phyloP scores from a whole-genome alignment of 2,329 filamentous ascomycete genomes.

The Fusarium sp. region DNA sequence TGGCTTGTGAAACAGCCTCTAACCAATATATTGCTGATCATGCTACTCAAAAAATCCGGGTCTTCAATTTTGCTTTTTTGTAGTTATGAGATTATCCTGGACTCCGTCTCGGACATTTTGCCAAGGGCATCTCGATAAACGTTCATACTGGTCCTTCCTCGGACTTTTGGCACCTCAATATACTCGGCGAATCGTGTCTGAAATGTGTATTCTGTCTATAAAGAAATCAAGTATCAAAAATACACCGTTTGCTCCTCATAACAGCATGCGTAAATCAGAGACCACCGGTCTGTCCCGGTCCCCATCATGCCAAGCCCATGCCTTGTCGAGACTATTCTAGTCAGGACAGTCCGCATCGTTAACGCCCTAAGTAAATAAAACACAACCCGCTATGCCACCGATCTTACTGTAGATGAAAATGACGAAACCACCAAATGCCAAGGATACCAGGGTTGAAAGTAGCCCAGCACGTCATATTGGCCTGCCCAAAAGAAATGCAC shows the following conservation, averaged over 20 bases:
- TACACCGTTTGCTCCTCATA: conserved; percentile 35
- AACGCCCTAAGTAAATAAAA: conserved; percentile 40
- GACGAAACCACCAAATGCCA: conserved; percentile 21
- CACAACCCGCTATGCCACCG: conserved; percentile 44
- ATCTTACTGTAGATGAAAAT: conserved; percentile 30
- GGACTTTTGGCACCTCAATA: not conserved
- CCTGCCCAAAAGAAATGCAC: conserved; percentile 3
- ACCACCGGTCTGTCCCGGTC: conserved; percentile 21
- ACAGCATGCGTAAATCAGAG: conserved; percentile 31
- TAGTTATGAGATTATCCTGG: not conserved
- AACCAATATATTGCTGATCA: not conserved
- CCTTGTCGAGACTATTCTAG: conserved; percentile 17
- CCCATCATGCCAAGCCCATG: conserved; percentile 25
- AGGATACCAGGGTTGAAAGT: not conserved
- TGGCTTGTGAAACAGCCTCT: not conserved
- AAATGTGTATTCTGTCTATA: conserved; percentile 26
- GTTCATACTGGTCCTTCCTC: not conserved
- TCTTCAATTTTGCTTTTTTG: not conserved
- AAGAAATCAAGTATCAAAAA: conserved; percentile 29
- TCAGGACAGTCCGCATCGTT: conserved; percentile 26
- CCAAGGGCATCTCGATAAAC: not conserved
- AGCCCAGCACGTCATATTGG: not conserved
- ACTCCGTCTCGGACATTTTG: not conserved
- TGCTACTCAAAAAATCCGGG: not conserved
- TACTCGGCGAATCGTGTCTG: not conserved